Conservation (phyloP, 257 asterid species). For the Penstemon newberryi region DNA sequence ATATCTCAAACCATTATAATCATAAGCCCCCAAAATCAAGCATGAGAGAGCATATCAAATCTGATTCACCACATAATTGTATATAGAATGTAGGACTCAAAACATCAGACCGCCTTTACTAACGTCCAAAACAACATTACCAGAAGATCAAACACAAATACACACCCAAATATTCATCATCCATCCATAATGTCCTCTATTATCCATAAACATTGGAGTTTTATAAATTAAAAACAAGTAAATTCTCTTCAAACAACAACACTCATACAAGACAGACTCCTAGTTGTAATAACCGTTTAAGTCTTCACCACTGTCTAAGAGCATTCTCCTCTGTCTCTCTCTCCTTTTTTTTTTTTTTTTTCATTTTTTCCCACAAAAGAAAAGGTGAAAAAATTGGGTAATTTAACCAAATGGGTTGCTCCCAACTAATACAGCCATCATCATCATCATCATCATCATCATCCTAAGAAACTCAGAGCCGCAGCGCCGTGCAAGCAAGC, state of each 20-base stretch:
- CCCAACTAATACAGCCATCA: constrained; percentile 11
- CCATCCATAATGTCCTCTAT: constrained; percentile 13
- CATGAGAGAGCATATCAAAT: background rate
- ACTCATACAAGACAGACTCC: constrained; percentile 33
- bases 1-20: background rate
- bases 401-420: constrained; percentile 24
- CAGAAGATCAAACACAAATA: background rate
- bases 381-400: constrained; percentile 24
- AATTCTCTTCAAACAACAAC: constrained; percentile 38
- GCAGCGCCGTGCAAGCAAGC: constrained; percentile 38
- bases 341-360: constrained; percentile 1
- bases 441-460: constrained; percentile 30
- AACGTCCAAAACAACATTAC: background rate
- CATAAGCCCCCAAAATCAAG: background rate
- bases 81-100: background rate
- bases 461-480: constrained; percentile 38
- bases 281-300: constrained; percentile 18
- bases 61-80: background rate
- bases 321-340: constrained; percentile 17
- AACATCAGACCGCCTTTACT: background rate
- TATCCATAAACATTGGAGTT: constrained; percentile 31
- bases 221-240: constrained; percentile 28
- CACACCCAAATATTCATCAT: constrained; percentile 18
- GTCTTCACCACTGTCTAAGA: constrained; percentile 30
- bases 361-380: constrained; percentile 16